Base-by-base conservation (phyloP, 352 stramenopile genomes). In the Phytopythium sindhum region DNA sequence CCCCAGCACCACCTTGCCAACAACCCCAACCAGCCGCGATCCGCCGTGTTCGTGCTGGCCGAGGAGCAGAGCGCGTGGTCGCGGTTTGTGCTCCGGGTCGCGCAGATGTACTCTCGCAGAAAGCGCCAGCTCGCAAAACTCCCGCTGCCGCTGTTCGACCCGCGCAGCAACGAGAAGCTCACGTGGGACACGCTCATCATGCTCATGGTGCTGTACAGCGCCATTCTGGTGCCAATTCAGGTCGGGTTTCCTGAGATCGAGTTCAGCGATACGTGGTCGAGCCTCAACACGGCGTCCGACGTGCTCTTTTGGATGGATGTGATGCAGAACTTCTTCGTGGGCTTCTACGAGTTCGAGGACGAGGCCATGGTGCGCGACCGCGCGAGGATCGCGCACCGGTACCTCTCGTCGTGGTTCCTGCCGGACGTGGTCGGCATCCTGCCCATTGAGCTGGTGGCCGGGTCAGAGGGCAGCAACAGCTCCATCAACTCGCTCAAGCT, bases 101-200 rank as follows among this genome's bases (percentile, higher is more conserved):
- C 57, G 7, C 70, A 79, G 52, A 66, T 81, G 23, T 84, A 80
- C 56, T 39, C 35, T 2, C 37, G 55, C 15, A 17, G 21, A 7
- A 50, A 26, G 21, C 15, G 26, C 2, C 8, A n/a, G 26, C 26
- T 61, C 24, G 37, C 55, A 12, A 51, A 47, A 21, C 23, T 61
- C 11, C 39, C 55, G 26, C 61, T 65, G 21, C 75, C 80, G 1
- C 55, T 91, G 7, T 51, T 91, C 8, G 80, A 91, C 33, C 83
- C 83, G 23, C 73, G 78, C 9, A 81, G 72, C 64, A 86, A 77
- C 15, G 63, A 56, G 8, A 90, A 88, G 57, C 69, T 91, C 33
- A 65, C 64, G 42, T 91, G 83, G 83, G 83, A 91, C 47, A 71
- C 76, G 35, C 59, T 93, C 39, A 71, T 92, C 58, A 93, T 93